phyloP scores from a whole-genome alignment of 495 filamentous ascomycete genomes.

The Letharia lupina region DNA sequence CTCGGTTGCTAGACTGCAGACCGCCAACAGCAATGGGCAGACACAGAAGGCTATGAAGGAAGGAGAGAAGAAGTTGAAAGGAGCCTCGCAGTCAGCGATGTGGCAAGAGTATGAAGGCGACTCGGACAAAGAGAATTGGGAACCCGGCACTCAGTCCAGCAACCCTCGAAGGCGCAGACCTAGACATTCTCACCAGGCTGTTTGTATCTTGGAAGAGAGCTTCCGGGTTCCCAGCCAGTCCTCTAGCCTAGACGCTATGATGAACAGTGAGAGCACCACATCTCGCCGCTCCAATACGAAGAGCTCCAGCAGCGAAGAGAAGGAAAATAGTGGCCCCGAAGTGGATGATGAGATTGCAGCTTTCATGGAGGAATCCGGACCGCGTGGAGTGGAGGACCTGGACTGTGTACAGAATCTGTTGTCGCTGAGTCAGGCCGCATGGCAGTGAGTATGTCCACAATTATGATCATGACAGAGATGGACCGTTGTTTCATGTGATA shows the following conservation, averaged over 20 bases:
- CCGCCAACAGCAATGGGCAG: slow-evolving; percentile 22
- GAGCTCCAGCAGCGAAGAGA: slow-evolving; percentile 20
- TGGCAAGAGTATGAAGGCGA: slow-evolving; percentile 48
- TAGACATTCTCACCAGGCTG: background rate
- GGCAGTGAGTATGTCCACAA: slow-evolving; percentile 36
- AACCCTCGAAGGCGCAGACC: slow-evolving; percentile 27
- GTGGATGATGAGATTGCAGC: slow-evolving; percentile 52
- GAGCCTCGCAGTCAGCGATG: slow-evolving; percentile 27
- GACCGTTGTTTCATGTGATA: background rate
- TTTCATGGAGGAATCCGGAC: slow-evolving; percentile 61
- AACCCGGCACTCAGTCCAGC: slow-evolving; percentile 44
- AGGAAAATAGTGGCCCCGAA: slow-evolving; percentile 33
- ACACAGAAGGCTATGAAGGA: slow-evolving; percentile 9
- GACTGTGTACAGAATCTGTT: slow-evolving; percentile 73
- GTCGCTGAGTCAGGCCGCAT: slow-evolving; percentile 60
- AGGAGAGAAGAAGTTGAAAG: slow-evolving; percentile 22
- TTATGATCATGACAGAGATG: slow-evolving; percentile 11
- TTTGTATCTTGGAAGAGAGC: slow-evolving; percentile 39
- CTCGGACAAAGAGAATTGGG: slow-evolving; percentile 94
- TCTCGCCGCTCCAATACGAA: slow-evolving; percentile 1
- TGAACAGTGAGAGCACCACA: slow-evolving; percentile 7
- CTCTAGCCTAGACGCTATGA: slow-evolving; percentile 16
- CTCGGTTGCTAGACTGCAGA: slow-evolving; percentile 61
- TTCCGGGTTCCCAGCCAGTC: slow-evolving; percentile 26
- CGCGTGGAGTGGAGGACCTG: slow-evolving; percentile 56